These are phyloP conservation scores for Fomes fomentarius DNA, from an alignment of 1,284 basidiomycete genomes.

Conservation along the genomic window DNA sequence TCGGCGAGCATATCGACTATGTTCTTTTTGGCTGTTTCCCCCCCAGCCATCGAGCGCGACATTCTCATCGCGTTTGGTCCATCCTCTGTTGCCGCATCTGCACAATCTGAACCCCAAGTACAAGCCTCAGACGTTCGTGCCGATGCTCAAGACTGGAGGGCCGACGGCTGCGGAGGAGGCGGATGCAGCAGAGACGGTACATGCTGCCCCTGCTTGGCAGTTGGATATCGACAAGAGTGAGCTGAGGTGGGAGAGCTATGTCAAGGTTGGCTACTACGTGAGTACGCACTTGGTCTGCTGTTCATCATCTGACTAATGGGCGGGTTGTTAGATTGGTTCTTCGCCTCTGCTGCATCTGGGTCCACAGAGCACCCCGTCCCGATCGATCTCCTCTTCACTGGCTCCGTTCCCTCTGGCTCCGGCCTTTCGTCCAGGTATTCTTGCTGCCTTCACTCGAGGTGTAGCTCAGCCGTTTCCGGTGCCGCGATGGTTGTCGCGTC, in stretches of 20 bases:
- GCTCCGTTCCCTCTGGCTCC: constrained; percentile 81
- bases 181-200: constrained; percentile 41
- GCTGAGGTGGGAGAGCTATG: constrained; percentile 84
- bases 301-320: too few relatives aligned
- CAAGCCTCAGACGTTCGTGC: constrained; percentile 57
- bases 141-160: constrained; percentile 36
- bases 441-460: constrained; percentile 39
- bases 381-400: constrained; percentile 73
- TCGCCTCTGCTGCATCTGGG: too few relatives aligned
- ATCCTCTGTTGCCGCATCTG: constrained; percentile 24
- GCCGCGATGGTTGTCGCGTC: constrained; percentile 87
- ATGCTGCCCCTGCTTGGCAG: constrained; percentile 59
- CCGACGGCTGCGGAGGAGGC: constrained; percentile 29
- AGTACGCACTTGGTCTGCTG: too few relatives aligned
- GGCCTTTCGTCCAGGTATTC: constrained; percentile 66
- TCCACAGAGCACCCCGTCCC: constrained; percentile 46
- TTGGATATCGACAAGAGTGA: constrained; percentile 73
- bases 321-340: too few relatives aligned
- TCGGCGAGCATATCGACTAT: constrained; percentile 91
- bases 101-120: constrained; percentile 71
- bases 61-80: constrained; percentile 83
- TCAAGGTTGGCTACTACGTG: constrained; percentile 83
- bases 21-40: constrained; percentile 81
- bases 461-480: constrained; percentile 36
- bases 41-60: constrained; percentile 82